A percentile compares a stretch with the other conserved stretches of the same genome.
phyloP scores from a whole-genome alignment of 2,329 filamentous ascomycete species.

The Penicillium thymicola region DNA sequence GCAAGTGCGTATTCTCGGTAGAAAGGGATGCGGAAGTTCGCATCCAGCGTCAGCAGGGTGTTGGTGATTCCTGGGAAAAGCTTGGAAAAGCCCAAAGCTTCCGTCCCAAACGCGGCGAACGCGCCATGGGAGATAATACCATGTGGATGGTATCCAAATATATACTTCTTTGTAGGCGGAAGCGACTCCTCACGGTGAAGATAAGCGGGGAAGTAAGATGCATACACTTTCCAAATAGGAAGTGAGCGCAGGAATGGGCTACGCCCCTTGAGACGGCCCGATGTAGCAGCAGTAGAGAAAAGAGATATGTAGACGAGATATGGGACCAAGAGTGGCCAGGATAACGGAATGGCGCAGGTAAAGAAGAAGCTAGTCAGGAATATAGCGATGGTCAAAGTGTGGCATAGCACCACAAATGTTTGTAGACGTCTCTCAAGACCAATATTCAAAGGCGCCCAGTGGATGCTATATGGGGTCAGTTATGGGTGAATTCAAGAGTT shows the following conservation, averaged over 20 bases:
- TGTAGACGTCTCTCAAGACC: slow-evolving; percentile 69
- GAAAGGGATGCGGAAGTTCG: slow-evolving; percentile 89
- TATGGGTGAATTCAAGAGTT: not conserved
- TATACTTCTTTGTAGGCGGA: slow-evolving; percentile 81
- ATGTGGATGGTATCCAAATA: slow-evolving; percentile 96
- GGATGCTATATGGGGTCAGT: slow-evolving; percentile 54
- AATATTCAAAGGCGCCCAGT: slow-evolving; percentile 77
- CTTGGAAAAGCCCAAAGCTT: slow-evolving; percentile 79
- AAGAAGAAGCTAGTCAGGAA: slow-evolving; percentile 82
- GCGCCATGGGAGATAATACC: slow-evolving; percentile 97
- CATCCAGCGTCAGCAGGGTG: slow-evolving; percentile 86
- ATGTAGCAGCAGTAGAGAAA: slow-evolving; percentile 71
- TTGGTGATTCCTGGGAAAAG: slow-evolving; percentile 96
- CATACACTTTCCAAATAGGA: slow-evolving; percentile 82
- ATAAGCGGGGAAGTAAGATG: slow-evolving; percentile 84
- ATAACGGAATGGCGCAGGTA: slow-evolving; percentile 83
- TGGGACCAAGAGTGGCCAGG: slow-evolving; percentile 74
- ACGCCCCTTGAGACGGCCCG: slow-evolving; percentile 71
- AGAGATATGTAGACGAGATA: slow-evolving; percentile 78
- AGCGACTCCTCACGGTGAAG: slow-evolving; percentile 82
- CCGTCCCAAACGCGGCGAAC: slow-evolving; percentile 85
- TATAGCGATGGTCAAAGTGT: slow-evolving; percentile 68
- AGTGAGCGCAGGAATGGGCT: slow-evolving; percentile 70
- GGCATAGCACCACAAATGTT: slow-evolving; percentile 72
- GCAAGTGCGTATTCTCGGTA: slow-evolving; percentile 92